Base-by-base conservation (phyloP, 2,329 filamentous ascomycete species). In the Colletotrichum aenigma region DNA sequence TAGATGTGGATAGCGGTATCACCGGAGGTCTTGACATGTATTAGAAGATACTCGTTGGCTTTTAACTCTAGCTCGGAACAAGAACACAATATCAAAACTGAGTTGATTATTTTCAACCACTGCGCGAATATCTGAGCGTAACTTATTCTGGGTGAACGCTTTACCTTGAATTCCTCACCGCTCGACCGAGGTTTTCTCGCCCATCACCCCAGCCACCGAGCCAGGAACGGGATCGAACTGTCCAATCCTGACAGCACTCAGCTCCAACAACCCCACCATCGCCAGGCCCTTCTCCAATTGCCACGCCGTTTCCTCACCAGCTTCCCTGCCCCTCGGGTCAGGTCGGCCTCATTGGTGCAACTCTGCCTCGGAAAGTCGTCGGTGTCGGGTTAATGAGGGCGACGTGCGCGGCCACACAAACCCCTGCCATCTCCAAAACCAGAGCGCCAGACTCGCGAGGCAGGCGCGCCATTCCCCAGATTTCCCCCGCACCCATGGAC, bases 401-500 rank as follows among this genome's bases (percentile, higher is more conserved):
- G 64, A 75, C 24, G 36, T 21, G 6, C 34, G 67, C 67, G 56
- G 3, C 67, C 34, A 62, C 1, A 26, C 66, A 21, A 52, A 65
- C 43, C 56, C 64, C 43, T 15, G 62, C 7, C 69, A 60, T 67
- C 73, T 38, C 21, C 18, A 70, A 26, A 6, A 13, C 16, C 65
- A 34, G 10, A 21, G n/a, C 13, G 28, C 52, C 36, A 56, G 12
- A 16, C n/a, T 62, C 67, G 34, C 28, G 32, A 61, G 24, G 8
- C 36, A 18, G 56, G 38, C 13, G 64, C 43, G 56, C 64, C 38
- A 12, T 75, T 75, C 73, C 70, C 73, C 73, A 38, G 73, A 73
- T 69, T 75, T 52, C 70, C 73, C 73, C 73, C 73, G 70, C 73
- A 72, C 73, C 26, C 32, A 60, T 65, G 56, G 30, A 52, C 65